Base-by-base conservation (phyloP, 352 stramenopile species). In the Phytophthora crassamura region DNA sequence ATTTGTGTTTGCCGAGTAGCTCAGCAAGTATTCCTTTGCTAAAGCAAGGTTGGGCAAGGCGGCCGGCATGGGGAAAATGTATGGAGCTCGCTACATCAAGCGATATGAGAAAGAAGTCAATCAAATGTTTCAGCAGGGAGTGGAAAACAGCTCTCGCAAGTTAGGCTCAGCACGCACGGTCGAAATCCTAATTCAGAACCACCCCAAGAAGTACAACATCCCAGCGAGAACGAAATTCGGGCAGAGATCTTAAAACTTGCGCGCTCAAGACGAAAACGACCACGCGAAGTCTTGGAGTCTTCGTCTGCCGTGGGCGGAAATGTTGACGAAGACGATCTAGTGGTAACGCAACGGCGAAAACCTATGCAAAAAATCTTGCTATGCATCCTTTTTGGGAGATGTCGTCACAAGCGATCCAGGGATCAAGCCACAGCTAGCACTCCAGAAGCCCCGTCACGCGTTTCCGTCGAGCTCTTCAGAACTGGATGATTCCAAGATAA, bases 191-290 rank as follows among this genome's bases (percentile, higher is more conserved):
- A 40, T 54, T 9, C 2, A 22, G 12, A 63, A 38, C 4, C 36
- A 63, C 8, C 54, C 54, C n/a, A 40, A 47, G 8, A 55, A 20
- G 11, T 63, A 55, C 34, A 34, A 63, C 25, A 30, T 54, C 12
- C 54, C 14, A 41, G 54, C 18, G 54, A 63, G 9, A 48, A 54
- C 15, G 54, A 54, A 63, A 63, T 63, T 46, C 43, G 54, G 15
- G 14, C 53, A 1, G 53, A 51, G 35, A 61, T 61, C 34, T 61
- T 40, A n/a, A 58, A 58, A 48, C 46, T 53, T 14, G n/a, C 46
- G 12, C 28, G 46, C 14, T 48, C 39, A 22, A 48, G 39, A 16
- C 4, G 25, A 30, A 47, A 58, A 45, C 32, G 47, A 55, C 34
- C 33, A 43, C 32, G 47, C n/a, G n/a, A n/a, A n/a, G n/a, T n/a